Conservation (phyloP, 495 filamentous ascomycete genomes). For the Lentithecium fluviatile region DNA sequence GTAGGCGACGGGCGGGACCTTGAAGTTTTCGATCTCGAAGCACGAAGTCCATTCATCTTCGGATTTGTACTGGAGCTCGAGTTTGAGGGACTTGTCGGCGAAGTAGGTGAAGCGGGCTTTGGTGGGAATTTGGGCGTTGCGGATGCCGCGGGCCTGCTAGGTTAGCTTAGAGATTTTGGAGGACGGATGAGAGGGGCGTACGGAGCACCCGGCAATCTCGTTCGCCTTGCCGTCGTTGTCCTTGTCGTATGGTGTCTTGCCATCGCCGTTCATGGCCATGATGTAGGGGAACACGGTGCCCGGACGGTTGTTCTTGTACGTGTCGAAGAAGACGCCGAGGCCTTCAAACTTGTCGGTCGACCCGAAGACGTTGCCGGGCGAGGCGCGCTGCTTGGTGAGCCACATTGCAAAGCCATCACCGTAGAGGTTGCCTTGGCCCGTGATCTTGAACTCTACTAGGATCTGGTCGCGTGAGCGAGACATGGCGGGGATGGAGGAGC, state of each 20-base stretch:
- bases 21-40: constrained; percentile 68
- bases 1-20: constrained; percentile 87
- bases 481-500: neutral
- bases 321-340: constrained; percentile 95
- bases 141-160: constrained; percentile 74
- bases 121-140: constrained; percentile 72
- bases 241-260: constrained; percentile 85
- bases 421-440: constrained; percentile 78
- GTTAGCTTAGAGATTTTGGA: neutral
- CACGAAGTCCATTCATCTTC: constrained; percentile 87
- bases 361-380: constrained; percentile 83
- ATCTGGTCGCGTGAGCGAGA: constrained; percentile 57
- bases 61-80: constrained; percentile 90
- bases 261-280: constrained; percentile 97
- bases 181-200: constrained; percentile 39
- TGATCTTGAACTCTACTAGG: constrained; percentile 91
- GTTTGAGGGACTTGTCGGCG: constrained; percentile 86
- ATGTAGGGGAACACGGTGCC: constrained; percentile 95
- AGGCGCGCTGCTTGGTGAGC: constrained; percentile 90
- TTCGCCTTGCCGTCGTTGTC: constrained; percentile 91
- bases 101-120: constrained; percentile 92
- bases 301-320: constrained; percentile 99
- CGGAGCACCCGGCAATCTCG: constrained; percentile 91
- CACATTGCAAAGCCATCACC: constrained; percentile 98
- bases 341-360: constrained; percentile 87